Evolutionary conservation across 2,329 filamentous ascomycete species (phyloP).

Genomic region (Fusarium buxicola): DNA sequence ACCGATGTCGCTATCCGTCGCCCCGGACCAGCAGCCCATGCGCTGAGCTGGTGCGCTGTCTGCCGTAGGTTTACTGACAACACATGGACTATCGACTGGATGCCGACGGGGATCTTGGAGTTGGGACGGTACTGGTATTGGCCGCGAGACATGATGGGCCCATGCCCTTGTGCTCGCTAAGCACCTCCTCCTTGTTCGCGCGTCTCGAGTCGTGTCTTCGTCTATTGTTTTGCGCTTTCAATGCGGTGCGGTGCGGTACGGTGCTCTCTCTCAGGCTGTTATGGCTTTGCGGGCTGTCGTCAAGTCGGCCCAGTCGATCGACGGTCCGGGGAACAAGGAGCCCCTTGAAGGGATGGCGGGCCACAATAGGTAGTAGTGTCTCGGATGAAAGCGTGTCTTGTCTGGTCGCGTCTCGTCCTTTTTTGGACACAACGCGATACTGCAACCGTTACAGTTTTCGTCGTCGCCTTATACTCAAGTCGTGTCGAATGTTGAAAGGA

Average conservation of each 20-base stretch:
- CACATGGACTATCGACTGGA: constrained; percentile 41
- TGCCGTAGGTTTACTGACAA: constrained; percentile 38
- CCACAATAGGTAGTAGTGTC: background rate
- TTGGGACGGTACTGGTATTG: constrained; percentile 35
- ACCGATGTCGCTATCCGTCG: constrained; percentile 50
- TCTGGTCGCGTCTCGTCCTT: background rate
- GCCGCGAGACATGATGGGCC: constrained; percentile 47
- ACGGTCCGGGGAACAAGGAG: constrained; percentile 30
- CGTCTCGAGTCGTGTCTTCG: background rate
- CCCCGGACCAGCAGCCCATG: constrained; percentile 58
- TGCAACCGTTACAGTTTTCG: background rate
- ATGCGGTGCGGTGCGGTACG: background rate
- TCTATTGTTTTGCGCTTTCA: constrained; percentile 8
- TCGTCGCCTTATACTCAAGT: background rate
- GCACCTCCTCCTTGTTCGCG: background rate
- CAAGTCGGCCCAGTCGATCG: constrained; percentile 21
- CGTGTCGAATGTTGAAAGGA: constrained; percentile 7
- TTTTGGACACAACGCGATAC: constrained; percentile 2
- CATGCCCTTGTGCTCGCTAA: constrained; percentile 41
- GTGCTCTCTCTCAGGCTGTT: too few species aligned
- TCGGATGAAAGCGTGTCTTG: constrained; percentile 3
- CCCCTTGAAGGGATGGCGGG: constrained; percentile 24
- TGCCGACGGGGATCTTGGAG: constrained; percentile 27
- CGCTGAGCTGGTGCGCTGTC: constrained; percentile 50
- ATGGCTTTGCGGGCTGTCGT: background rate